phyloP scores from a whole-genome alignment of 2,329 filamentous ascomycete species.

The Exophiala sp. region DNA sequence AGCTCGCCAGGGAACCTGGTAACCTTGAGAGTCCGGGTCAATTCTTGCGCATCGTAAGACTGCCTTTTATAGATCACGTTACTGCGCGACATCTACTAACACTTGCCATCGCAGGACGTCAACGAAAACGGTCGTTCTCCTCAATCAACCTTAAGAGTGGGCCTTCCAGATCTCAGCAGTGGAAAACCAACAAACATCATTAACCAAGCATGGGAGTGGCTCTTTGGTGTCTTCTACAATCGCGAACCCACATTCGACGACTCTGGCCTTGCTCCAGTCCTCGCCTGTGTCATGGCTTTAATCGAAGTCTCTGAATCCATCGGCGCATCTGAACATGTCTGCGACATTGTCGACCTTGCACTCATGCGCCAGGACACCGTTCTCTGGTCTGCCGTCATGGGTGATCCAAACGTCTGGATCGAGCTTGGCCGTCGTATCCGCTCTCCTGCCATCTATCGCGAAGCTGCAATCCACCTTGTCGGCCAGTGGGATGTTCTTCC shows the following conservation, averaged over 20 bases:
- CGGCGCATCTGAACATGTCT: conserved; percentile 41
- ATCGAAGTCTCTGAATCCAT: conserved; percentile 48
- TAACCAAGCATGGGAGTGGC: conserved; percentile 39
- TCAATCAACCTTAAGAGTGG: conserved; percentile 16
- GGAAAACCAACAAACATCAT: conserved; percentile 27
- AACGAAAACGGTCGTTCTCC: conserved; percentile 32
- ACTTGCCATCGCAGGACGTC: conserved; percentile 33
- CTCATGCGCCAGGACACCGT: conserved; percentile 47
- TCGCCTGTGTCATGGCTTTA: conserved; percentile 41
- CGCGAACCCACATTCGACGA: conserved; percentile 40
- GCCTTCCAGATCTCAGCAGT: conserved; percentile 34
- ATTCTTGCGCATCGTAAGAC: conserved; percentile 23
- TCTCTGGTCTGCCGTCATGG: conserved; percentile 45
- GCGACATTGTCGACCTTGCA: conserved; percentile 46
- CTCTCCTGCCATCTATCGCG: conserved; percentile 40
- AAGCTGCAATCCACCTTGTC: conserved; percentile 33
- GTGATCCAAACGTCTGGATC: conserved; percentile 45
- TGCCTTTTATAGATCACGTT: background rate
- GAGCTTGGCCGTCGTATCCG: conserved; percentile 45
- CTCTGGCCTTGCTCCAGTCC: conserved; percentile 36
- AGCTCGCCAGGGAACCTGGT: conserved; percentile 11
- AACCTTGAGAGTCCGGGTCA: conserved; percentile 5
- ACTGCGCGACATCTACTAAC: background rate
- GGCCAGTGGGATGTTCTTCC: conserved; percentile 32
- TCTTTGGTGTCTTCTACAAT: conserved; percentile 49